Evolutionary conservation across 2,329 filamentous ascomycete genomes (phyloP), one percentile per base, ranked within the genome.

Genomic region (Calonectria pseudoturangicola): DNA sequence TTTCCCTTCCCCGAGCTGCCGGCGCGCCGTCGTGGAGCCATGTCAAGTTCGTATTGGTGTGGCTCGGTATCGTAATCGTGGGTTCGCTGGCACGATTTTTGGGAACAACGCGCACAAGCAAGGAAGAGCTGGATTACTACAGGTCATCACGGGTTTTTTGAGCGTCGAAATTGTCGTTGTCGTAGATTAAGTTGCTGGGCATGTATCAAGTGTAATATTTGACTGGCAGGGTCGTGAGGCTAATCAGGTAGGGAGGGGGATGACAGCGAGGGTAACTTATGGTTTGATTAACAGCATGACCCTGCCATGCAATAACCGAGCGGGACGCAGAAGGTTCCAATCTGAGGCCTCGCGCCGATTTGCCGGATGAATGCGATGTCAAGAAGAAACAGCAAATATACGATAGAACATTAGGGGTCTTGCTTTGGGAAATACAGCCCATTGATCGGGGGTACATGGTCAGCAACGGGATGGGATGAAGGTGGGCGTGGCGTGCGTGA

Each of bases 201-300:
- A 41, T 60, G 54, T 41, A 48, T 48, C 16, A 25, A 21, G 30
- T 60, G 39, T 13, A 60, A 27, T 60, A 9, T 60, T 21, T 28
- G 18, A 21, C 33, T 16, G 6, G 21, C 54, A 60, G 54, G 54
- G 54, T 27, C 33, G 15, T 21, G 54, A 41, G 36, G 54, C 54
- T 60, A 60, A 60, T 60, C 36, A 60, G 33, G 54, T 16, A 60
- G 54, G 54, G 12, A 51, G 48, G 27, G 48, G 13, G 54, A 60
- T 39, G 36, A 21, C n/a, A 39, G 21, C 15, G 10, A 36, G 33
- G 33, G 33, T 36, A 13, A 21, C 8, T n/a, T 60, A 60, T 60
- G 54, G 54, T 60, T 60, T 60, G 39, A 60, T 60, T 60, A 41
- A 41, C 33, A 60, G 41, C 39, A 60, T 60, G 39, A 60, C 54